These are phyloP conservation scores for Cucurbitaria berberidis DNA, from an alignment of 2,329 filamentous ascomycete genomes.

Conservation along the genomic window DNA sequence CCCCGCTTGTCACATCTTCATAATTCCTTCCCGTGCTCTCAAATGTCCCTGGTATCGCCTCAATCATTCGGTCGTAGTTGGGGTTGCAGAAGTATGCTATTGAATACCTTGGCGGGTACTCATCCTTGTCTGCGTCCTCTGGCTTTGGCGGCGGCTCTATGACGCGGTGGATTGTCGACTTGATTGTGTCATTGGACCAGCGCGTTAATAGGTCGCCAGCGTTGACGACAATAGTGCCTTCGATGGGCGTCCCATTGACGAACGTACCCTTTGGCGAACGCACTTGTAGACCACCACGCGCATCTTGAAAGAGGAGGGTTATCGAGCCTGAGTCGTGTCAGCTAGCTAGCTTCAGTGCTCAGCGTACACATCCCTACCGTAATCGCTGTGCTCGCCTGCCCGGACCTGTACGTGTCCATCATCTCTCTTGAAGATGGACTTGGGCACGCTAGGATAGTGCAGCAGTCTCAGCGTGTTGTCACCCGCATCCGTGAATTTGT, in stretches of 20 bases:
- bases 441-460: slow-evolving; percentile 75
- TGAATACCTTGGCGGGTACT: slow-evolving; percentile 78
- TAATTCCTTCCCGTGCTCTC: slow-evolving; percentile 77
- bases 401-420: slow-evolving; percentile 75
- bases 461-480: slow-evolving; percentile 67
- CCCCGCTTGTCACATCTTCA: slow-evolving; percentile 74
- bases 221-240: slow-evolving; percentile 83
- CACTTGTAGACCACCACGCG: slow-evolving; percentile 64
- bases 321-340: slow-evolving; percentile 45
- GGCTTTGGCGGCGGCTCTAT: slow-evolving; percentile 73
- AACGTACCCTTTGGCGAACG: slow-evolving; percentile 77
- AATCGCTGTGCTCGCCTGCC: slow-evolving; percentile 78
- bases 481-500: slow-evolving; percentile 68
- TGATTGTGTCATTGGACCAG: slow-evolving; percentile 92
- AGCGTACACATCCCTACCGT: slow-evolving; percentile 46
- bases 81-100: slow-evolving; percentile 95
- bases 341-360: background rate
- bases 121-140: slow-evolving; percentile 55
- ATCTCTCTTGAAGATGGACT: slow-evolving; percentile 69
- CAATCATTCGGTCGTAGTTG: slow-evolving; percentile 76
- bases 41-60: slow-evolving; percentile 81
- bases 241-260: slow-evolving; percentile 82
- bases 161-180: slow-evolving; percentile 87
- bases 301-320: slow-evolving; percentile 58
- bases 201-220: slow-evolving; percentile 84